phyloP scores from a whole-genome alignment of 306 rosid genomes.

The Nissolia schottii region DNA sequence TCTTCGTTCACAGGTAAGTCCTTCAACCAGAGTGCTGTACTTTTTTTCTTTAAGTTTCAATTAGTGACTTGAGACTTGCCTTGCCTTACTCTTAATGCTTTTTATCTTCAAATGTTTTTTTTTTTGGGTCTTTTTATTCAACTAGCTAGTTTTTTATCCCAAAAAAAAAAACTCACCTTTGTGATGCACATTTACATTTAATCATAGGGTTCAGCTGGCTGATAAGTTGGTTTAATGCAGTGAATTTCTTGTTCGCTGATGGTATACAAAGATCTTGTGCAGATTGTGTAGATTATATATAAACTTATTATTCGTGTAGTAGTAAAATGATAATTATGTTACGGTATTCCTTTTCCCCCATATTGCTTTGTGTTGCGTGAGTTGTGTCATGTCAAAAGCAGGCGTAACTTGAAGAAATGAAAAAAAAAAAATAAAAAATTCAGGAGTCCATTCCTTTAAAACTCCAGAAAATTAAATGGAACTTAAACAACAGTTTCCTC shows the following conservation, averaged over 20 bases:
- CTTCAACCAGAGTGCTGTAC: slow-evolving; percentile 9
- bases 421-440: not conserved
- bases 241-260: not conserved
- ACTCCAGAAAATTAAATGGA: not conserved
- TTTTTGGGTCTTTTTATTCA: slow-evolving; percentile 15
- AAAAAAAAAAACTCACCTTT: too few species aligned
- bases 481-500: not conserved
- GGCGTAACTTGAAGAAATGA: not conserved
- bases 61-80: slow-evolving; percentile 3
- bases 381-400: slow-evolving; percentile 7
- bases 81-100: slow-evolving; percentile 3
- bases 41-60: slow-evolving; percentile 12
- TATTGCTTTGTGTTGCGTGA: not conserved
- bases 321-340: slow-evolving; percentile 1
- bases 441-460: not conserved
- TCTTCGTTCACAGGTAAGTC: slow-evolving; percentile 91
- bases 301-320: not conserved
- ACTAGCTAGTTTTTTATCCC: too few species aligned
- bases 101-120: slow-evolving; percentile 14
- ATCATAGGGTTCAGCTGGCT: slow-evolving; percentile 1
- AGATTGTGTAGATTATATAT: not conserved
- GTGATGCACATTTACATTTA: not conserved
- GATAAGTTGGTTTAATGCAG: not conserved
- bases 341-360: not conserved
- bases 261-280: not conserved